Percentiles rank a stretch among this genome's conserved stretches.
Conservation (phyloP, 163 green algal genomes). For the Scenedesmus sp. region DNA sequence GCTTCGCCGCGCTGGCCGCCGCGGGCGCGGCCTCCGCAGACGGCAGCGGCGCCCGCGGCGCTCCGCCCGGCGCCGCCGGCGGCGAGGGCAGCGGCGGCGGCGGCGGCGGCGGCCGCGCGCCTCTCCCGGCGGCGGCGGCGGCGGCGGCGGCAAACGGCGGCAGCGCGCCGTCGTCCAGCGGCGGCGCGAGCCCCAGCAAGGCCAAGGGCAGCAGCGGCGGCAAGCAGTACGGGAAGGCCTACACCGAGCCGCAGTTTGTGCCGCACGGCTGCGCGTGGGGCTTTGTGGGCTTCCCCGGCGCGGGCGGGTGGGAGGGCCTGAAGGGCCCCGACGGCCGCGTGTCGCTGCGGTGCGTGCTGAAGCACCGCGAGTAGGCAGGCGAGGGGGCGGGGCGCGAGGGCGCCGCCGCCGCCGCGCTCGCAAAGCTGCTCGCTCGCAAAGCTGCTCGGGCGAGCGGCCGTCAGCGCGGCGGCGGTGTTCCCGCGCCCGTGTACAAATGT, state of each 20-base stretch:
- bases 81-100: not conserved
- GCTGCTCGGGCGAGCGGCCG: no score
- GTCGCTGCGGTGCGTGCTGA: slow-evolving; percentile 4
- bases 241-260: slow-evolving; percentile 27
- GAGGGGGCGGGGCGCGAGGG: no score
- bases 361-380: not conserved
- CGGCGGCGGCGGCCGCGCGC: no score
- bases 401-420: no score
- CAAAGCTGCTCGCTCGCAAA: no score
- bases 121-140: no score
- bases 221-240: not conserved
- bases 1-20: not conserved
- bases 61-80: not conserved
- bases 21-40: not conserved
- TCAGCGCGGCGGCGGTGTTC: no score
- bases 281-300: not conserved
- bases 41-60: no score
- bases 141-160: not conserved
- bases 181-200: not conserved
- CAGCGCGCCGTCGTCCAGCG: not conserved
- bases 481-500: no score
- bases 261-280: slow-evolving; percentile 1
- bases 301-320: not conserved
- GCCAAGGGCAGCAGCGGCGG: slow-evolving; percentile 3
- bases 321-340: slow-evolving; percentile 4